Base-by-base conservation (phyloP, 768 basidiomycete species). In the Tricholoma hemisulphureum region DNA sequence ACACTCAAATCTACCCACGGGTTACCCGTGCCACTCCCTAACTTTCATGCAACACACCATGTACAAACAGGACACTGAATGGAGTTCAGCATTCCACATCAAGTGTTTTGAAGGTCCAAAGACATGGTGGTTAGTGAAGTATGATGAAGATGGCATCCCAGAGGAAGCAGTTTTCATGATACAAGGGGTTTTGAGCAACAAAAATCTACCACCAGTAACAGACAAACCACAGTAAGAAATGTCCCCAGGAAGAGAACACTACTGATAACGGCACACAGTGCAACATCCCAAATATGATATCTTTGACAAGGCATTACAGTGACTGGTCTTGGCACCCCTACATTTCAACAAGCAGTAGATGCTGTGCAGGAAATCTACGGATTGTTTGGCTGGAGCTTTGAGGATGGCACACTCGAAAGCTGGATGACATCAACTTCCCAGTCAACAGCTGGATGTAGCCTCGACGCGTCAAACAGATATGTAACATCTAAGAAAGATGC, bases 121-220 rank as follows among this genome's bases (percentile, higher is more conserved):
- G 20, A 51, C 49, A 14, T 51, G 49, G 49, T 9, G 28, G 7
- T 39, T 39, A 32, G 16, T 51, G 28, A 51, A 29, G 18, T 29
- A 32, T 14, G 6, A 51, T 18, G 20, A 51, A 20, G 49, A 29
- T 1, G 6, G 10, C 21, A 13, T 10, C 18, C 56, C 35, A 6
- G 50, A 57, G 29, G 56, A 57, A 49, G 14, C 51, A 10, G 56
- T 57, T 35, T n/a, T 31, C 49, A 57, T 21, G 28, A 37, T 57
- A 23, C 48, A 51, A 24, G 48, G 56, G 16, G 28, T 57, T 4
- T 37, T 57, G 16, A 50, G 48, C 24, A 50, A 52, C 28, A 45
- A 56, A 34, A 49, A 50, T 20, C 35, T 35, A 50, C 48, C 28
- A 39, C 26, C 32, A 28, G 26, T 49, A 35, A 37, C 26, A 3